Percentiles rank a stretch among this genome's conserved stretches.
These are phyloP conservation scores for Wickerhamiella occidentalis DNA, from an alignment of 805 yeast genomes.

Conservation along the genomic window DNA sequence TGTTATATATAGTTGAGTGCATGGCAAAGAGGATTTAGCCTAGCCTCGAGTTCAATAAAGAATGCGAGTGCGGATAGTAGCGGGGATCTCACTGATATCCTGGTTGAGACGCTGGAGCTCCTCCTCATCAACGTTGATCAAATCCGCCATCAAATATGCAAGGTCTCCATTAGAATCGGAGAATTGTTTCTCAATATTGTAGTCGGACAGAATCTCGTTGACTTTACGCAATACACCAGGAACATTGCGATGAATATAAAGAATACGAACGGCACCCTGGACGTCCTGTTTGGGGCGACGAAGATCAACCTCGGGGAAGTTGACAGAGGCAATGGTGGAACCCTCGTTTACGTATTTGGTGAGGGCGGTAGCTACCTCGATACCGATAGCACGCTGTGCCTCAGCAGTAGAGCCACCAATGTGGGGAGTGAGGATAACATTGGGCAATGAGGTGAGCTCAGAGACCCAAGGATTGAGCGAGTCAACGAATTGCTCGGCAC, in stretches of 20 bases:
- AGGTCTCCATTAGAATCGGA: slow-evolving; percentile 94
- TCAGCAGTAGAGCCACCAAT: slow-evolving; percentile 99
- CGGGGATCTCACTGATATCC: slow-evolving; percentile 77
- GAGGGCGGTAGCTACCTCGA: slow-evolving; percentile 81
- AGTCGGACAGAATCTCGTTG: slow-evolving; percentile 84
- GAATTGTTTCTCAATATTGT: slow-evolving; percentile 95
- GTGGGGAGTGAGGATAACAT: slow-evolving; percentile 89
- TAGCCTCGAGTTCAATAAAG: slow-evolving; percentile 40
- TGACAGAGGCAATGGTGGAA: slow-evolving; percentile 85
- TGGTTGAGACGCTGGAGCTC: slow-evolving; percentile 79
- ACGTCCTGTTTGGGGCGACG: slow-evolving; percentile 84
- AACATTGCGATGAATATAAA: slow-evolving; percentile 93
- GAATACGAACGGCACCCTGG: slow-evolving; percentile 71
- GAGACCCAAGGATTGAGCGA: slow-evolving; percentile 71
- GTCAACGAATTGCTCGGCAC: slow-evolving; percentile 63
- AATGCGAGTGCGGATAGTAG: slow-evolving; percentile 81
- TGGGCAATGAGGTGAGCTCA: slow-evolving; percentile 70
- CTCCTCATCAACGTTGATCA: slow-evolving; percentile 65
- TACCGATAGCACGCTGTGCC: slow-evolving; percentile 95
- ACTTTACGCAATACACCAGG: slow-evolving; percentile 98
- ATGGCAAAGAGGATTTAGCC: background rate
- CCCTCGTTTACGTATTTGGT: slow-evolving; percentile 94
- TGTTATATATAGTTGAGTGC: background rate
- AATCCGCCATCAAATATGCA: slow-evolving; percentile 97
- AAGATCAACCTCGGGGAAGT: slow-evolving; percentile 95